Evolutionary conservation across 2,329 filamentous ascomycete species (phyloP), one percentile per base, ranked within the genome.

Genomic region (Diplodia seriata): DNA sequence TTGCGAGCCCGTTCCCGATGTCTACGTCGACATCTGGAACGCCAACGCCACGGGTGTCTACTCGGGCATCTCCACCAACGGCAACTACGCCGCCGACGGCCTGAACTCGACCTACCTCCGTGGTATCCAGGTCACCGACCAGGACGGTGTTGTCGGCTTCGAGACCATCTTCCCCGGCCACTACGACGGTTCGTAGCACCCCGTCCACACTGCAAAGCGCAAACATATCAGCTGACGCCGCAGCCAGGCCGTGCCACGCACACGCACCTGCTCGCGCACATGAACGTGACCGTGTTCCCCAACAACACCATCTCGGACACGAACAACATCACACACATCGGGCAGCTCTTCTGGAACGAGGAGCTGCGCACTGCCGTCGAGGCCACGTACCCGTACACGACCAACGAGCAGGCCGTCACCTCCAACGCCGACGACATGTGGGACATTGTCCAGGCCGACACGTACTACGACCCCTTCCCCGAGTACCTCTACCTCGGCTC

Each of bases 341-440:
- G 88, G n/a, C 89, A 91, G 75, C 74, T 88, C 61, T 90, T 88
- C 82, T 88, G 87, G 66, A 86, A 90, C 74, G 84, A 89, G 74
- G 80, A 81, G 69, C 83, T 90, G 9, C 83, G 86, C 70, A 72
- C 73, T 31, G 70, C 79, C 40, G 85, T 90, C 68, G 84, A 87
- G 69, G 75, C 76, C 15, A 78, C 77, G 0, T 68, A 73, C 0
- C 84, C 85, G 3, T 82, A 82, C 75, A 79, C 74, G 71, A 80
- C 76, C 67, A 82, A 82, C 72, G 79, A 72, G 18, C 76, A 79
- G 66, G 71, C 70, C 23, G 23, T 85, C 23, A 88, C 83, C 4
- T 77, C 74, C 47, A 89, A 89, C 72, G 77, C 76, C 9, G 77
- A 85, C 0, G 87, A 89, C 74, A 82, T 82, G 63, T 82, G 80